Evolutionary conservation across 306 rosid species (phyloP).

Genomic region (Abrus precatorius): DNA sequence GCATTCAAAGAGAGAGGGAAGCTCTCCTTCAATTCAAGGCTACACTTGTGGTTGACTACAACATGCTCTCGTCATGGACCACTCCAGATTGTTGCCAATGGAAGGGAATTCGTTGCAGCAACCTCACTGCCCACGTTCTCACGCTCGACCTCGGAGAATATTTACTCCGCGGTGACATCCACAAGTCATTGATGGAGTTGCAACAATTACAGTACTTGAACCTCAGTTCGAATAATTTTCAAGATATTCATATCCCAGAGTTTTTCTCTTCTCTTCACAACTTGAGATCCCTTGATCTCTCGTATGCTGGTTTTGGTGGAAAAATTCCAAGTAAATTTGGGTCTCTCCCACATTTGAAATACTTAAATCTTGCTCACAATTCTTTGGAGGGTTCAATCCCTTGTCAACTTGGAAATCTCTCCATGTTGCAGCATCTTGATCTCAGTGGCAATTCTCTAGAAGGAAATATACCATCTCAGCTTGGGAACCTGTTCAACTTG

Average conservation of each 20-base stretch:
- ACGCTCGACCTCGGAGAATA: not conserved
- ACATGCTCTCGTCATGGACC: slow-evolving; percentile 37
- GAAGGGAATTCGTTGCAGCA: slow-evolving; percentile 41
- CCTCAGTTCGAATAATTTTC: not conserved
- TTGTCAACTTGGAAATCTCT: slow-evolving; percentile 40
- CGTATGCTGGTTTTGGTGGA: not conserved
- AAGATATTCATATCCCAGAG: not conserved
- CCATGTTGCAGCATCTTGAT: slow-evolving; percentile 32
- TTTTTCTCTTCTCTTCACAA: not conserved
- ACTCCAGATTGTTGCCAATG: slow-evolving; percentile 42
- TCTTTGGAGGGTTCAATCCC: slow-evolving; percentile 12
- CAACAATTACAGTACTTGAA: not conserved
- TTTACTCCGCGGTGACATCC: not conserved
- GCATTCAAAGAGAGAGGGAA: not conserved
- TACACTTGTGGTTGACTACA: not conserved
- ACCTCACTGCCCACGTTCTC: not conserved
- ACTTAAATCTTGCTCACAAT: slow-evolving; percentile 18
- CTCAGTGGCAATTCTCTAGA: not conserved
- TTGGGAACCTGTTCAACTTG: slow-evolving; percentile 47
- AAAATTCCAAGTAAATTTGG: not conserved
- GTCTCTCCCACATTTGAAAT: not conserved
- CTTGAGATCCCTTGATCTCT: not conserved
- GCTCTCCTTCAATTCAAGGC: slow-evolving; percentile 39
- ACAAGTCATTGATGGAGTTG: not conserved
- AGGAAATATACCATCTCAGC: slow-evolving; percentile 44